Conservation (phyloP, 2,329 filamentous ascomycete species). For the Orbilia javanica region DNA sequence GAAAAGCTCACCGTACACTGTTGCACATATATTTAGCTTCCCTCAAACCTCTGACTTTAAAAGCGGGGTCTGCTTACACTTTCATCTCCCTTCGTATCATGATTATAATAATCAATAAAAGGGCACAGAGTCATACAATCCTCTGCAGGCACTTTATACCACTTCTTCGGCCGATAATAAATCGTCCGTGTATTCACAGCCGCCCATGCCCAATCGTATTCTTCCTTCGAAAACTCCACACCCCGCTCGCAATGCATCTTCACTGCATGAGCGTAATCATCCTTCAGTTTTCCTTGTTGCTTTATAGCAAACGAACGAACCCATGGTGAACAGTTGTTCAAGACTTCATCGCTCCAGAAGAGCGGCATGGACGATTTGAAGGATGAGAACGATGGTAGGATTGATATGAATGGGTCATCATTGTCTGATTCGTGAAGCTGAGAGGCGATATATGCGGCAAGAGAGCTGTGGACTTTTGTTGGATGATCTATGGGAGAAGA, state of each 20-base stretch:
- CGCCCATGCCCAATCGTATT: conserved; percentile 61
- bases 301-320: conserved; percentile 33
- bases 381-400: conserved; percentile 24
- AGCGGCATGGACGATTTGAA: conserved; percentile 48
- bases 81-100: conserved; percentile 41
- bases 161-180: conserved; percentile 60
- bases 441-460: conserved; percentile 47
- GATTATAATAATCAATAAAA: conserved; percentile 63
- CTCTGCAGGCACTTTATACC: conserved; percentile 55
- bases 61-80: conserved; percentile 4
- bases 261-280: conserved; percentile 57
- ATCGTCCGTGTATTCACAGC: conserved; percentile 62
- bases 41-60: not conserved
- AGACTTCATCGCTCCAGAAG: conserved; percentile 42
- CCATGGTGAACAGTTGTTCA: conserved; percentile 37
- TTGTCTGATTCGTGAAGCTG: not conserved
- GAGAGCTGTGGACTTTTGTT: conserved; percentile 42
- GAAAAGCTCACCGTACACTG: conserved; percentile 50
- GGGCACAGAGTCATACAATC: conserved; percentile 62
- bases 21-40: not conserved
- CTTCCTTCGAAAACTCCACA: conserved; percentile 57
- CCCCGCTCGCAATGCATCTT: conserved; percentile 31
- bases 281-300: conserved; percentile 55
- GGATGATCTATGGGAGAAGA: conserved; percentile 46
- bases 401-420: conserved; percentile 28